These are phyloP conservation scores for Beauveria varroae DNA, from an alignment of 2,329 filamentous ascomycete species.

Conservation along the genomic window DNA sequence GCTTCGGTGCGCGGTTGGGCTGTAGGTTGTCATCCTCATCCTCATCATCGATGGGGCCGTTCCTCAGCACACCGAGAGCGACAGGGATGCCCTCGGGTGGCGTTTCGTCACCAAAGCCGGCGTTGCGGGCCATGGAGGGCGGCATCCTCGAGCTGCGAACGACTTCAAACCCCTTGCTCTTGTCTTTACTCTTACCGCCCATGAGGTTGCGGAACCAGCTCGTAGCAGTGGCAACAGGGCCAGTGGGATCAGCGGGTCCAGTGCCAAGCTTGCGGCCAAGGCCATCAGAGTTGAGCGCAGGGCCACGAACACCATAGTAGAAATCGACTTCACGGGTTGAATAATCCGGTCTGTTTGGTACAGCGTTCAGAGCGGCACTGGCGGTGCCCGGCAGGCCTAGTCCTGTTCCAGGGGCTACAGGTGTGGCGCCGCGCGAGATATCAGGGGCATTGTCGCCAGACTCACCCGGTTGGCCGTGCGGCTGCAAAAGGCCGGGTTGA, in stretches of 20 bases:
- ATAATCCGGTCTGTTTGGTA: conserved; percentile 68
- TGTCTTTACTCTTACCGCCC: conserved; percentile 83
- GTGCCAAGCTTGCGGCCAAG: conserved; percentile 83
- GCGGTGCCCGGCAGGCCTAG: not conserved
- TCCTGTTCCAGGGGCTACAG: conserved; percentile 29
- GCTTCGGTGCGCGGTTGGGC: conserved; percentile 10
- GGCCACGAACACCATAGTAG: conserved; percentile 88
- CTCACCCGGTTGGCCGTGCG: conserved; percentile 26
- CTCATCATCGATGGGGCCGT: conserved; percentile 57
- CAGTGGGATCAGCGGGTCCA: conserved; percentile 88
- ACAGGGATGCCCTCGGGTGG: conserved; percentile 61
- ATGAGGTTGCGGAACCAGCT: conserved; percentile 81
- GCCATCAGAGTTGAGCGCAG: conserved; percentile 73
- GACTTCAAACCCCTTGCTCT: conserved; percentile 94
- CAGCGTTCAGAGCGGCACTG: conserved; percentile 30
- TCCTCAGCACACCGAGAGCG: conserved; percentile 51
- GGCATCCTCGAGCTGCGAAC: conserved; percentile 85
- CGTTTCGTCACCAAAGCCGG: conserved; percentile 54
- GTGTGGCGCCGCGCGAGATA: conserved; percentile 36
- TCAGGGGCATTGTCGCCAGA: conserved; percentile 33
- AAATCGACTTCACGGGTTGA: conserved; percentile 93
- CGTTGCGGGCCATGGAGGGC: conserved; percentile 52
- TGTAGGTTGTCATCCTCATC: conserved; percentile 38
- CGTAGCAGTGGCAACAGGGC: conserved; percentile 79
- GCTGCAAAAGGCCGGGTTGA: conserved; percentile 30